Evolutionary conservation across 2,329 filamentous ascomycete genomes (phyloP), one percentile per base, ranked within the genome.

Genomic region (Cercospora brassicicola): DNA sequence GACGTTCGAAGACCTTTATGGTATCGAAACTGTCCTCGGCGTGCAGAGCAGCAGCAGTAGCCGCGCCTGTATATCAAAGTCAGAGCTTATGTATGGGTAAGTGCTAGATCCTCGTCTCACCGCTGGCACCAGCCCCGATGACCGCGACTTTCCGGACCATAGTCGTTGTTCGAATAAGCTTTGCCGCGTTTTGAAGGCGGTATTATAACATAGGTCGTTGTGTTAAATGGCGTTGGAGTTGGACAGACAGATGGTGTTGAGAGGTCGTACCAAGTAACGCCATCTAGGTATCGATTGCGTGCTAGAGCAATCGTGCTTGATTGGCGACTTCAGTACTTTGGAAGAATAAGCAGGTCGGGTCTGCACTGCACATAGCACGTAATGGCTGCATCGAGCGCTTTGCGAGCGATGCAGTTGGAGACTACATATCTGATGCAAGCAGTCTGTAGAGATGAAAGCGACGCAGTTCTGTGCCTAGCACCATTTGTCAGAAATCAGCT

Each of bases 1-100:
- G 72, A 31, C 78, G 72, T 69, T 80, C 79, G 57, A 79, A 80
- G 1, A 80, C 76, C 48, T 72, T 74, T 33, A 80, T 79, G 2
- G 62, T 70, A 53, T 77, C 74, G 63, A 79, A 80, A 60, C 68
- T 71, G 36, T 76, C 73, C 65, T 80, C 79, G 30, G 78, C 72
- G n/a, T 73, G 69, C 26, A 79, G 74, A 31, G 78, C 78, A 57
- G 77, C 76, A 3, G 79, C 78, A 15, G 76, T 71, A 10, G 75
- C 76, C 2, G 78, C 77, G 51, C 78, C 77, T 79, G 48, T 45
- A 9, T 5, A 48, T 9, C 18, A 18, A 20, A 36, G 51, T 51
- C 20, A 64, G 53, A 18, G 60, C 31, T 26, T 10, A 57, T 33
- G 30, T 18, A 45, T 33, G 62, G 59, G 36, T 3, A 55, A 57